A percentile compares a stretch with the other conserved stretches of the same genome.
Conservation (phyloP, 2,329 filamentous ascomycete genomes). For the Stenocarpella maydis region DNA sequence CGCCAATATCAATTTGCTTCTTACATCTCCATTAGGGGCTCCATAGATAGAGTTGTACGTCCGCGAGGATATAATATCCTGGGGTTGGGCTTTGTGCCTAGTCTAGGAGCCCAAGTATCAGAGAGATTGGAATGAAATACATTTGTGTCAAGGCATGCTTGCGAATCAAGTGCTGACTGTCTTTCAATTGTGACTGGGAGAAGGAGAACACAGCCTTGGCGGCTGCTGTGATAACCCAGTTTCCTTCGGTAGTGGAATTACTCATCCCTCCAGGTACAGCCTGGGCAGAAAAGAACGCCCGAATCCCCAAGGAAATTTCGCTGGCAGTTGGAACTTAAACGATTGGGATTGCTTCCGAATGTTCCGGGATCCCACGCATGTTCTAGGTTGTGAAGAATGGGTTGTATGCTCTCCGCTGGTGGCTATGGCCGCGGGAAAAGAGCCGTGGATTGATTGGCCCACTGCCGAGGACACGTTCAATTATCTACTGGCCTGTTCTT, state of each 20-base stretch:
- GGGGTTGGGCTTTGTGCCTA: not conserved
- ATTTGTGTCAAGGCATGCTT: not conserved
- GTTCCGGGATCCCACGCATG: no score
- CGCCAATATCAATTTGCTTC: no score
- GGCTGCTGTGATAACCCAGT: accelerated
- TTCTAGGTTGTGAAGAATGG: not conserved
- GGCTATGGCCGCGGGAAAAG: not conserved
- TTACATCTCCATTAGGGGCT: not conserved
- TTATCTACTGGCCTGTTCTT: not conserved
- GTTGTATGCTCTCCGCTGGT: not conserved
- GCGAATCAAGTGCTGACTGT: not conserved
- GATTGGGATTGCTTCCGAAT: no score
- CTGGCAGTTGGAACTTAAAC: not conserved
- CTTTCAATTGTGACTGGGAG: not conserved
- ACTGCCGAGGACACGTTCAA: not conserved
- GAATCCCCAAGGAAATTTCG: not conserved
- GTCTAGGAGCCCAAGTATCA: not conserved
- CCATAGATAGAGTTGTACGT: not conserved
- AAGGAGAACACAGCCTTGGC: not conserved
- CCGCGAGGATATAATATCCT: not conserved
- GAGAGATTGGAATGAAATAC: not conserved
- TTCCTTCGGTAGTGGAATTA: not conserved
- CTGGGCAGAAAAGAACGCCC: not conserved
- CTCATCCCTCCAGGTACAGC: not conserved
- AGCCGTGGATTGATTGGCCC: no score